Percentiles rank a stretch among this genome's conserved stretches.
These are phyloP conservation scores for Turritis glabra DNA, from an alignment of 345 rosid genomes.

Conservation along the genomic window DNA sequence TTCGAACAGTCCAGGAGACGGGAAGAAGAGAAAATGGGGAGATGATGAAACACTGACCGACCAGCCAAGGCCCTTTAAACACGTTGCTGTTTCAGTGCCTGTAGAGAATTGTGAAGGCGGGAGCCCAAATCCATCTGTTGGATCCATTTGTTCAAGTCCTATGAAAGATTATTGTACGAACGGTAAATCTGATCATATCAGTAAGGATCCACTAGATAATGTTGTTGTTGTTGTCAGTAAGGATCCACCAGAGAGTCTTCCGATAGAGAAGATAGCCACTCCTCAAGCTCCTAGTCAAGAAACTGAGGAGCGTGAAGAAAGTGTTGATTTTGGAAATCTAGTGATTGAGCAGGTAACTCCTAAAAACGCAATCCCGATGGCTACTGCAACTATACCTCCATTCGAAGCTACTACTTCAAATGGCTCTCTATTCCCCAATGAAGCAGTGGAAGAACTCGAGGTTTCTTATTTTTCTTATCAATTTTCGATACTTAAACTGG, in stretches of 20 bases:
- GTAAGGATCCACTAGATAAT: conserved; percentile 29
- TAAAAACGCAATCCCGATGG: conserved; percentile 29
- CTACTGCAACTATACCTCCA: conserved; percentile 33
- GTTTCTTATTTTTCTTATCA: conserved; percentile 36
- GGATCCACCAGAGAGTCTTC: conserved; percentile 64
- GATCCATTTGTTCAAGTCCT: conserved; percentile 48
- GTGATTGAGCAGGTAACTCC: conserved; percentile 40
- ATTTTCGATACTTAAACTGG: conserved; percentile 1
- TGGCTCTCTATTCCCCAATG: conserved; percentile 37
- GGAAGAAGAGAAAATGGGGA: conserved; percentile 62
- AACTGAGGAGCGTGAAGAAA: conserved; percentile 80
- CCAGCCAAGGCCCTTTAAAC: conserved; percentile 40
- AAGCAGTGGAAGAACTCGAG: conserved; percentile 85
- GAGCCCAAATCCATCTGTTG: conserved; percentile 45
- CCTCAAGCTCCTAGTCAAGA: conserved; percentile 58
- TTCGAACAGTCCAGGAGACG: conserved; percentile 58
- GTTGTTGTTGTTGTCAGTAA: conserved; percentile 44
- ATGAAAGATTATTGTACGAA: conserved; percentile 36
- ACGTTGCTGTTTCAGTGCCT: conserved; percentile 39
- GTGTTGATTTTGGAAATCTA: conserved; percentile 48
- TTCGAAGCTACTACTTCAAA: conserved; percentile 42
- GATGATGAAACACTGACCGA: conserved; percentile 47
- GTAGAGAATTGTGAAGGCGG: conserved; percentile 50
- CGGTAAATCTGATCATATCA: conserved; percentile 38
- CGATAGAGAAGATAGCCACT: conserved; percentile 56